phyloP scores from a whole-genome alignment of 2,329 filamentous ascomycete genomes.

The Botrytis pseudocinerea region DNA sequence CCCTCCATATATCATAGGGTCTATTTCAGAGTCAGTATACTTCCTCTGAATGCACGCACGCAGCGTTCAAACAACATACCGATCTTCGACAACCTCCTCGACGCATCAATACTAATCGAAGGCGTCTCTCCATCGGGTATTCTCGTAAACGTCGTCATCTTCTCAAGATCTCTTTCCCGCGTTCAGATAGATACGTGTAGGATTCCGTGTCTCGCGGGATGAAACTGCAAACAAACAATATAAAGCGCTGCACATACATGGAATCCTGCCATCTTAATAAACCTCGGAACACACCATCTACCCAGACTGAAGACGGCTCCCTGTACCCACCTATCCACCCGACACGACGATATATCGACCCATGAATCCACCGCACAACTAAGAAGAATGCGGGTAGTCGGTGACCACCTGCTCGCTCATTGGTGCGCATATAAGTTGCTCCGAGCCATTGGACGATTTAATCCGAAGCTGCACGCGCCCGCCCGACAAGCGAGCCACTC shows the following conservation, averaged over 20 bases:
- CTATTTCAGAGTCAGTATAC: slow-evolving; percentile 36
- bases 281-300: slow-evolving; percentile 3
- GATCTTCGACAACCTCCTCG: slow-evolving; percentile 68
- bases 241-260: slow-evolving; percentile 5
- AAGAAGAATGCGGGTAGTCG: neutral
- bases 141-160: slow-evolving; percentile 73
- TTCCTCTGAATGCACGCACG: neutral
- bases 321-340: neutral
- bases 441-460: neutral
- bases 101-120: slow-evolving; percentile 64
- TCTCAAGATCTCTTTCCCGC: slow-evolving; percentile 1
- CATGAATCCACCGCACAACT: neutral
- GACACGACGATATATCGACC: neutral
- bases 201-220: slow-evolving; percentile 5
- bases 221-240: neutral
- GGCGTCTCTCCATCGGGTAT: slow-evolving; percentile 61
- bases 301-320: neutral
- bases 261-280: slow-evolving; percentile 20
- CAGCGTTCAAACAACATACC: slow-evolving; percentile 27
- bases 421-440: slow-evolving; percentile 23
- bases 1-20: slow-evolving; percentile 79
- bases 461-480: neutral
- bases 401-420: neutral
- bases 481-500: slow-evolving; percentile 5
- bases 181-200: neutral